Evolutionary conservation across 257 asterid species (phyloP).

Genomic region (Agastache rugosa): DNA sequence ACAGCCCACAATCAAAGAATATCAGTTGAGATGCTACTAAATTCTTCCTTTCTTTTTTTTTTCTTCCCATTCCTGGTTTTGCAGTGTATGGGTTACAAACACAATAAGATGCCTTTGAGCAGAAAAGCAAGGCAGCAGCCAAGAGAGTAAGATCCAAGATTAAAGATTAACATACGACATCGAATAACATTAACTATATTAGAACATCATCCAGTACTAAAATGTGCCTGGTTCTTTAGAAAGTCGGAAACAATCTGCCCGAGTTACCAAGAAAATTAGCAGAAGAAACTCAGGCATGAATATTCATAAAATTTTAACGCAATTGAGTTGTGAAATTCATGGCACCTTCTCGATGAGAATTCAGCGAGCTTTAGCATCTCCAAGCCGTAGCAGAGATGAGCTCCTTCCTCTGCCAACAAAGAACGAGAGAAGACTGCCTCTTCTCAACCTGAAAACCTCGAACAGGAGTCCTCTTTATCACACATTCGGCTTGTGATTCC

Average conservation of each 20-base stretch:
- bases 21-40: constrained; percentile 41
- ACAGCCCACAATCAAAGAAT: constrained; percentile 16
- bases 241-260: constrained; percentile 59
- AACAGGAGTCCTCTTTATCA: constrained; percentile 84
- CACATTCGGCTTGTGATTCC: constrained; percentile 90
- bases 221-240: constrained; percentile 53
- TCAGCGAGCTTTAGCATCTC: constrained; percentile 70
- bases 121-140: constrained; percentile 44
- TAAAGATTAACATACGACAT: constrained; percentile 41
- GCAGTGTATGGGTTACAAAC: constrained; percentile 48
- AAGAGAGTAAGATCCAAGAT: constrained; percentile 36
- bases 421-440: constrained; percentile 89
- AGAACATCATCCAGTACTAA: constrained; percentile 56
- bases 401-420: constrained; percentile 97
- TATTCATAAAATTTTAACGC: constrained; percentile 44
- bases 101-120: constrained; percentile 50
- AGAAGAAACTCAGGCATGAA: constrained; percentile 54
- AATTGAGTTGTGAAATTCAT: constrained; percentile 40
- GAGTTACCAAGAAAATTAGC: constrained; percentile 53
- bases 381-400: constrained; percentile 94
- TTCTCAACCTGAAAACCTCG: constrained; percentile 92
- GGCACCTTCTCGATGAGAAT: constrained; percentile 45
- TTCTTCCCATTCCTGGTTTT: constrained; percentile 44
- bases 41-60: constrained; percentile 23
- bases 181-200: constrained; percentile 47